Conservation (phyloP, 2,329 filamentous ascomycete genomes). For the Rutstroemia sp. region DNA sequence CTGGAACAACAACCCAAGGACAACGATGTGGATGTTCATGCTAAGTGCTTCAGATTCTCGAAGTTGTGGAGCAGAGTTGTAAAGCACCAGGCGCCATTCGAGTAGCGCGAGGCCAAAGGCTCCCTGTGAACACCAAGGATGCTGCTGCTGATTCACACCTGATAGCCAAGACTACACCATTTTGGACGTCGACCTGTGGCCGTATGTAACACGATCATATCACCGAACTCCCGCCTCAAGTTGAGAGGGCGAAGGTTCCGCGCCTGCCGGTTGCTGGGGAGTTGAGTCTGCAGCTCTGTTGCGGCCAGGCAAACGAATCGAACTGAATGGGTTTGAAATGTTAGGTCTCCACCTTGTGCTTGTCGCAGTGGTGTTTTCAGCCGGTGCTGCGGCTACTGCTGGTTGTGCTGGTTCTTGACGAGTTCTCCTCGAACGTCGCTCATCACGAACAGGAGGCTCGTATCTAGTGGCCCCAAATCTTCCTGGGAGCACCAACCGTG, state of each 20-base stretch:
- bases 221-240: conserved; percentile 26
- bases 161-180: no score
- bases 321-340: conserved; percentile 23
- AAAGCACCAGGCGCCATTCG: no score
- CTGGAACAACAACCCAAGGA: background rate
- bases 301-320: conserved; percentile 16
- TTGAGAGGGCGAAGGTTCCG: conserved; percentile 28
- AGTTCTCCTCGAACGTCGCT: background rate
- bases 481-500: conserved; percentile 4
- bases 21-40: background rate
- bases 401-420: background rate
- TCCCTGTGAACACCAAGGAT: no score
- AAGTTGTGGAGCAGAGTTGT: no score
- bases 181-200: background rate
- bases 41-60: no score
- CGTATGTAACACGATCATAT: background rate
- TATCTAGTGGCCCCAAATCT: conserved; percentile 14
- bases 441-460: background rate
- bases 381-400: conserved; percentile 3
- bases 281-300: conserved; percentile 12
- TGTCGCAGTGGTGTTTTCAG: conserved; percentile 6
- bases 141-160: no score
- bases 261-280: conserved; percentile 2
- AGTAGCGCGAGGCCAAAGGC: no score
- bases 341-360: conserved; percentile 20